Conservation (phyloP, 352 stramenopile genomes). For the Phytophthora colocasiae region DNA sequence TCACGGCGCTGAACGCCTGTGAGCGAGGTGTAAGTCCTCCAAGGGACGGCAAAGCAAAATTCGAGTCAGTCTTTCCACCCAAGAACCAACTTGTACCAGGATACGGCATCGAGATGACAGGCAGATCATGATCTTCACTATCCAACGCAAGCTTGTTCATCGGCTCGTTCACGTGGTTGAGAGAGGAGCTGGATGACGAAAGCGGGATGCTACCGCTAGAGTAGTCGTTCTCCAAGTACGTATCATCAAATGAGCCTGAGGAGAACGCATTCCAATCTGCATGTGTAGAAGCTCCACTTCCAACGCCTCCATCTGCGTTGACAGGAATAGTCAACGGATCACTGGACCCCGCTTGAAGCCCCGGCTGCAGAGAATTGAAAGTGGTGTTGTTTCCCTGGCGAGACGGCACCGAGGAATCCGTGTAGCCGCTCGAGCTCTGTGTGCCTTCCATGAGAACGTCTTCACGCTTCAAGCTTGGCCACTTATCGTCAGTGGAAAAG, state of each 20-base stretch:
- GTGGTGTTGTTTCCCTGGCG: constrained; percentile 4
- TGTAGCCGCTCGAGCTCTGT: constrained; percentile 8
- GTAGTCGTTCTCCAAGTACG: constrained; percentile 44
- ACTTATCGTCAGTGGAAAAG: constrained; percentile 30
- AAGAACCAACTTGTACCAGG: constrained; percentile 44
- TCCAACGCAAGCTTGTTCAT: constrained; percentile 38
- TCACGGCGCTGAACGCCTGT: constrained; percentile 11
- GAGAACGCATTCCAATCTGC: constrained; percentile 43
- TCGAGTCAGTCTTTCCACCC: constrained; percentile 26
- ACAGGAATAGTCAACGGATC: constrained; percentile 13
- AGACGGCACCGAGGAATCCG: not conserved
- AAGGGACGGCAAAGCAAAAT: constrained; percentile 30
- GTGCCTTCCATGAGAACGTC: constrained; percentile 12
- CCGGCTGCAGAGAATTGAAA: too few species aligned
- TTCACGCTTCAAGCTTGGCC: constrained; percentile 37
- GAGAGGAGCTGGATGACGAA: constrained; percentile 18
- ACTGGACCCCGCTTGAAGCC: constrained; percentile 3
- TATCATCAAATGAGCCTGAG: constrained; percentile 45
- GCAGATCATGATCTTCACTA: constrained; percentile 35
- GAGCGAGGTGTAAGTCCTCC: constrained; percentile 27
- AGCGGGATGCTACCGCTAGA: constrained; percentile 20
- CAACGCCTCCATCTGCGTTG: constrained; percentile 13
- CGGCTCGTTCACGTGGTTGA: constrained; percentile 40
- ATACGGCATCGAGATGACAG: constrained; percentile 42
- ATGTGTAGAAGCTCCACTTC: constrained; percentile 14